Conservation (phyloP, 306 rosid genomes). For the Ceratonia siliqua region DNA sequence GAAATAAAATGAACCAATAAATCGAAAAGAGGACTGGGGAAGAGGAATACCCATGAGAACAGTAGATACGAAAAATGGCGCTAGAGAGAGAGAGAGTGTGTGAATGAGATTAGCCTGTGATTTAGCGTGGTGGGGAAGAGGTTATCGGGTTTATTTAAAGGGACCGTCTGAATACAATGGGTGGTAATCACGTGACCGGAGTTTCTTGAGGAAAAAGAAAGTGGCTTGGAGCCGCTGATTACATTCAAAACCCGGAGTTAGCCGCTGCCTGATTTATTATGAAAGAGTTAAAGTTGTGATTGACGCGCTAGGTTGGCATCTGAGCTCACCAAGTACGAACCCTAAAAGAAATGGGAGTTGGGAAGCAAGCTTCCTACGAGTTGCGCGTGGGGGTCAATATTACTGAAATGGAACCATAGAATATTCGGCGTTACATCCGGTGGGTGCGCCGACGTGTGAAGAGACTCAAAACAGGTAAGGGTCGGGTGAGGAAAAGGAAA, state of each 20-base stretch:
- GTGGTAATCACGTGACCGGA: conserved; percentile 32
- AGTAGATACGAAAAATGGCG: not conserved
- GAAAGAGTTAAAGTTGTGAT: not conserved
- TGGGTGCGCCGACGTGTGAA: not conserved
- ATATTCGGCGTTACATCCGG: conserved; percentile 9
- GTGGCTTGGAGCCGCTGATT: conserved; percentile 38
- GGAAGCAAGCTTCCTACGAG: no score
- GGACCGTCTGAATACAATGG: not conserved
- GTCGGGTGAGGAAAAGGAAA: no score
- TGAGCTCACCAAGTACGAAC: not conserved
- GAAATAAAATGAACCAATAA: no score
- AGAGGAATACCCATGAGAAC: conserved; percentile 44
- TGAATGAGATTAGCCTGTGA: not conserved
- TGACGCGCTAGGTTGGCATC: not conserved
- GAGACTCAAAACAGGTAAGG: not conserved
- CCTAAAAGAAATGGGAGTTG: not conserved
- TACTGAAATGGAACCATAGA: not conserved
- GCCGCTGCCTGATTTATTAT: conserved; percentile 37
- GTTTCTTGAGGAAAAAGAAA: conserved; percentile 47
- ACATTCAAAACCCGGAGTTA: not conserved
- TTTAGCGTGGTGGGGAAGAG: conserved; percentile 14
- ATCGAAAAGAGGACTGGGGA: not conserved
- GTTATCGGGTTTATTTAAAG: conserved; percentile 25
- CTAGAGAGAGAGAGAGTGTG: not conserved
- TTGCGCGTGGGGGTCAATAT: not conserved